A percentile compares a stretch with the other conserved stretches of the same genome.
These are phyloP conservation scores for Cladophialophora bantiana DNA, from an alignment of 2,329 filamentous ascomycete genomes.

Conservation along the genomic window DNA sequence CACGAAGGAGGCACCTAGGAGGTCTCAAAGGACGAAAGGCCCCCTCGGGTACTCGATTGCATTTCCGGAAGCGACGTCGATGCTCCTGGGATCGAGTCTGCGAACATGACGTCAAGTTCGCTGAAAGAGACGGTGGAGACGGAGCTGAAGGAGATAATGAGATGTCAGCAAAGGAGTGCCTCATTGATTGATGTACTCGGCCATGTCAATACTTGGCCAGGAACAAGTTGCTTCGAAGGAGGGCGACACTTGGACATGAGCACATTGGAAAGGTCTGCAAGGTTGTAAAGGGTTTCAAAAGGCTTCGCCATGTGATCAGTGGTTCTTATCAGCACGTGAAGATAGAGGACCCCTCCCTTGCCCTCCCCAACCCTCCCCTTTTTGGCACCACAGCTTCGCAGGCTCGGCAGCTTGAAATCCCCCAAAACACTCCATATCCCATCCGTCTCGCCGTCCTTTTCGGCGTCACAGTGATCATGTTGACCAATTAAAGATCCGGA, in stretches of 20 bases:
- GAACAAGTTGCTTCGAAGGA: no score
- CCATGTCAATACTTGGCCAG: no score
- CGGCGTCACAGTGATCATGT: neutral
- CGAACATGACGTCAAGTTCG: neutral
- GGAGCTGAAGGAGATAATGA: no score
- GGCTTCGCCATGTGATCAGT: no score
- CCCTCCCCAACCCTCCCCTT: neutral
- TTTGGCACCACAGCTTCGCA: neutral
- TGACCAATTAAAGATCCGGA: neutral
- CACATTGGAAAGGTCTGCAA: no score
- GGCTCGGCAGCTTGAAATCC: neutral
- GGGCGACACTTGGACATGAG: no score
- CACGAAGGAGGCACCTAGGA: neutral
- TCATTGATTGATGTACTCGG: no score
- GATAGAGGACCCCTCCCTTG: constrained; percentile 6
- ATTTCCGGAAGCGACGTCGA: neutral
- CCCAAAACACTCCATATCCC: neutral
- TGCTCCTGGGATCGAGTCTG: neutral
- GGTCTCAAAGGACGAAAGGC: neutral
- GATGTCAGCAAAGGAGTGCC: no score
- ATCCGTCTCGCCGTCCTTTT: neutral
- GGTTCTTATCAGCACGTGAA: constrained; percentile 16
- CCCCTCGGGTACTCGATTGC: neutral
- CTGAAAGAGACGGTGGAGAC: no score
- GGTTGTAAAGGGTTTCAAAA: no score